phyloP scores from a whole-genome alignment of 192 early-diverging fungal species.

The Lunasporangiospora selenospora region DNA sequence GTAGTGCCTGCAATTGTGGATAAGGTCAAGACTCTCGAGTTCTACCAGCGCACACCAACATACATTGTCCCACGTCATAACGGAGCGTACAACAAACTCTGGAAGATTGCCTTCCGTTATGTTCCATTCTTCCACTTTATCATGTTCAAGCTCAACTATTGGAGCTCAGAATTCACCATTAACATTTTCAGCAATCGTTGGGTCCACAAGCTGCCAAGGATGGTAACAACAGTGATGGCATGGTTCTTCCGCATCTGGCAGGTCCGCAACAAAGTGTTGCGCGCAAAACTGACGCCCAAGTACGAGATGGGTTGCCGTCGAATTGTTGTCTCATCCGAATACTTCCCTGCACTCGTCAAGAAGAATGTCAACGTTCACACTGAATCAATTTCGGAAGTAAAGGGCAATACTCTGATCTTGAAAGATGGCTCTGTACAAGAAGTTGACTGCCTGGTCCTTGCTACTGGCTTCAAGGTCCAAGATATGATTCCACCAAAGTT shows the following conservation, averaged over 20 bases:
- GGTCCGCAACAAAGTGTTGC: slow-evolving; percentile 26
- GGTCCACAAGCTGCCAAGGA: slow-evolving; percentile 22
- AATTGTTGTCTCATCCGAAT: slow-evolving; percentile 39
- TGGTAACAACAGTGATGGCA: slow-evolving; percentile 12
- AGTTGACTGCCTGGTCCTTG: slow-evolving; percentile 57
- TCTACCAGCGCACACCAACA: slow-evolving; percentile 59
- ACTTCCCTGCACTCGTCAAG: slow-evolving; percentile 42
- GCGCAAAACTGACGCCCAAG: slow-evolving; percentile 52
- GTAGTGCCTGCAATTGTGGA: slow-evolving; percentile 54
- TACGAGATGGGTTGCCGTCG: slow-evolving; percentile 55
- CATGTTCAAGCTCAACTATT: slow-evolving; percentile 39
- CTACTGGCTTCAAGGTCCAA: slow-evolving; percentile 60
- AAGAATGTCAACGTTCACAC: slow-evolving; percentile 39
- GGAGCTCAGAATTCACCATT: slow-evolving; percentile 33
- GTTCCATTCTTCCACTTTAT: slow-evolving; percentile 50
- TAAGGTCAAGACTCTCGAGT: slow-evolving; percentile 47
- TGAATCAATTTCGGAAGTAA: slow-evolving; percentile 28
- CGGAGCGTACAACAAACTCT: slow-evolving; percentile 28
- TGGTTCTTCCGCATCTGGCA: slow-evolving; percentile 25
- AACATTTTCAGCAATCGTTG: slow-evolving; percentile 37
- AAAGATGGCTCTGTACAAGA: slow-evolving; percentile 46
- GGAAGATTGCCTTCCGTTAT: slow-evolving; percentile 49
- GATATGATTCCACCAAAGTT: slow-evolving; percentile 34
- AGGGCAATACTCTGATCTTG: slow-evolving; percentile 33
- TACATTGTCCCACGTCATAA: slow-evolving; percentile 51